Evolutionary conservation across 495 filamentous ascomycete species (phyloP), one percentile per base, ranked within the genome.

Genomic region (Hypoxylon lienhwacheense): DNA sequence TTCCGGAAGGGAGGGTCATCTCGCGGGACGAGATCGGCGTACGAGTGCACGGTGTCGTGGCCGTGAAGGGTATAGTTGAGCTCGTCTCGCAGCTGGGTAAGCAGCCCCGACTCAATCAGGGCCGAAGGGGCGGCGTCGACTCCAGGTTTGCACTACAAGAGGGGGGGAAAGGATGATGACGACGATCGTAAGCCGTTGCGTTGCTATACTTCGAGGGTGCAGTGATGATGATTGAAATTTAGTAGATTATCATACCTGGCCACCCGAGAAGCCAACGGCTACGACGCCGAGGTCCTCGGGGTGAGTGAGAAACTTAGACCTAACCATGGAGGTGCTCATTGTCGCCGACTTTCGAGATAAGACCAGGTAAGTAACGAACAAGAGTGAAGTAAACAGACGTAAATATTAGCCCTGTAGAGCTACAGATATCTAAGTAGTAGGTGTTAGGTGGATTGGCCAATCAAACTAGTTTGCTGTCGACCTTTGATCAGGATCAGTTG

Each of bases 261-360:
- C 93, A 61, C 95, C 93, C 47, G 91, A 95, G 79, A 98, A 98
- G 51, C 92, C 92, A 14, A 97, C 93, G 20, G 92, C 91, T 29
- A 97, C 89, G 41, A 98, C 80, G 48, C 93, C 93, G 46, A 98
- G 81, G 57, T 97, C 83, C 66, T 86, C 76, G 41, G 81, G 78
- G 55, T 83, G 75, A 54, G 84, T 73, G 53, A 98, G 87, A 75
- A 96, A 98, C 60, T 86, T 89, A 62, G 89, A 85, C 48, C 78
- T 63, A 57, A 95, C 80, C 41, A 86, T 88, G 2, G 89, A 83
- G 12, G 90, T 89, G 54, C 68, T 70, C 63, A 73, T 66, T 36
- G 46, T 68, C 12, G 29, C 28, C 28, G 15, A 24, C 24, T 36
- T n/a, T n/a, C n/a, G n/a, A n/a, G n/a, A n/a, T n/a, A n/a, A n/a